Conservation (phyloP, 495 filamentous ascomycete genomes). For the Penicillium verhagenii region DNA sequence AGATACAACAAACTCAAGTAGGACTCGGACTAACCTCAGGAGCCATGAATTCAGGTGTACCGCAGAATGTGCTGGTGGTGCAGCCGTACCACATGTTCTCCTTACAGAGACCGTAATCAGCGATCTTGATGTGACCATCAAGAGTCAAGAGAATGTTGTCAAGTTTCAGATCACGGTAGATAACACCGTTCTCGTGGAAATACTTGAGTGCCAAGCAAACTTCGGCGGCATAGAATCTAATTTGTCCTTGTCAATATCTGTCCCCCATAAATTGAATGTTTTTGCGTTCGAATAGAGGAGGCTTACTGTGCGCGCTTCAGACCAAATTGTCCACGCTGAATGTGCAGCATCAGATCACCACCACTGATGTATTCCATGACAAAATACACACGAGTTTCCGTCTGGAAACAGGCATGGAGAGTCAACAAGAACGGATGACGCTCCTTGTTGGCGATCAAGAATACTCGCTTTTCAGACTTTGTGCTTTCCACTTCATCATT, state of each 20-base stretch:
- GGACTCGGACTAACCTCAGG: slow-evolving; percentile 68
- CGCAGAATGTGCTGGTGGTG: slow-evolving; percentile 97
- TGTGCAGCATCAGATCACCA: slow-evolving; percentile 98
- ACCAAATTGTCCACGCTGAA: slow-evolving; percentile 94
- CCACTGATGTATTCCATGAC: slow-evolving; percentile 99
- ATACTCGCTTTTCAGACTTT: slow-evolving; percentile 94
- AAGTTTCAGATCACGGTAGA: slow-evolving; percentile 98
- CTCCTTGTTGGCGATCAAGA: slow-evolving; percentile 96
- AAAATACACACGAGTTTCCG: slow-evolving; percentile 97
- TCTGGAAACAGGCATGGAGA: slow-evolving; percentile 98
- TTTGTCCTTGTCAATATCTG: slow-evolving; percentile 1
- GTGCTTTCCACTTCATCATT: slow-evolving; percentile 99
- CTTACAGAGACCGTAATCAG: slow-evolving; percentile 97
- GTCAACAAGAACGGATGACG: slow-evolving; percentile 95
- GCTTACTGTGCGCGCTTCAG: slow-evolving; percentile 93
- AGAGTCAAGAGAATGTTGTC: slow-evolving; percentile 96
- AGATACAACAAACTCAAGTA: not conserved
- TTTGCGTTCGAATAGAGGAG: not conserved
- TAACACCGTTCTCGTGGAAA: slow-evolving; percentile 99
- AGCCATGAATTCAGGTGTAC: slow-evolving; percentile 99
- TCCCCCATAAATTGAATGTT: not conserved
- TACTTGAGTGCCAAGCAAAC: slow-evolving; percentile 97
- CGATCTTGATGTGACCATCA: slow-evolving; percentile 98
- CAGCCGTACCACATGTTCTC: slow-evolving; percentile 99
- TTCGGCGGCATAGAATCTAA: slow-evolving; percentile 94